Evolutionary conservation across 306 rosid species (phyloP), one percentile per base, ranked within the genome.

Genomic region (Cucumis cinereus): DNA sequence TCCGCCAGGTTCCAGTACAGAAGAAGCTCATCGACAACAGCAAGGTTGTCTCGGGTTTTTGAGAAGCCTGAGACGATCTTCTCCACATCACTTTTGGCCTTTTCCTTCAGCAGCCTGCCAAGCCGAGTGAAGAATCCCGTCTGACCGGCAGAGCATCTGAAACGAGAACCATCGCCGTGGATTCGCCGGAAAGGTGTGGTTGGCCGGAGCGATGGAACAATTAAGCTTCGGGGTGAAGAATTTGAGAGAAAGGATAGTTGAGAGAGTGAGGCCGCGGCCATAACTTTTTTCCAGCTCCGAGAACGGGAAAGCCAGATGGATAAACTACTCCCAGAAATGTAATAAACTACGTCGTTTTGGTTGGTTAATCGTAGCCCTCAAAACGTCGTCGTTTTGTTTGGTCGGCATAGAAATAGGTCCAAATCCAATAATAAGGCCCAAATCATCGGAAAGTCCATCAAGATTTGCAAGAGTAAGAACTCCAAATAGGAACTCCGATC

Each of bases 1-100:
- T 94, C 99, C 33, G 97, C 89, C 79, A 94, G 96, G 81, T 94
- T 90, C 97, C 97, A 94, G 64, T 90, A 94, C 35, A 94, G 93
- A 13, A 94, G 90, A 35, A 94, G 97, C 91, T 94, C 97, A 40
- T 93, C 97, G 10, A 94, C 76, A 78, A 94, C 96, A 9, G 96
- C 93, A 76, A 94, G 97, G 26, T 94, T 94, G 76, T 77, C 90
- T 0, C 99, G 86, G 4, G 99, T 94, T 79, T 94, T 94, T 6
- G 96, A 86, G 86, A 94, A 94, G 17, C 99, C 99, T 0, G 93
- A 85, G 88, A 92, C 85, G 47, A 94, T 17, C 84, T 92, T 94
- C 43, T 94, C 99, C 13, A 94, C 96, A 58, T 94, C 99, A 50
- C 93, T 90, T 84, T 90, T 87, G 33, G 98, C 96, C 78, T 93